Percentiles rank a stretch among this genome's conserved stretches.
Conservation (phyloP, 2,329 filamentous ascomycete genomes). For the Cladobotryum mycophilum region DNA sequence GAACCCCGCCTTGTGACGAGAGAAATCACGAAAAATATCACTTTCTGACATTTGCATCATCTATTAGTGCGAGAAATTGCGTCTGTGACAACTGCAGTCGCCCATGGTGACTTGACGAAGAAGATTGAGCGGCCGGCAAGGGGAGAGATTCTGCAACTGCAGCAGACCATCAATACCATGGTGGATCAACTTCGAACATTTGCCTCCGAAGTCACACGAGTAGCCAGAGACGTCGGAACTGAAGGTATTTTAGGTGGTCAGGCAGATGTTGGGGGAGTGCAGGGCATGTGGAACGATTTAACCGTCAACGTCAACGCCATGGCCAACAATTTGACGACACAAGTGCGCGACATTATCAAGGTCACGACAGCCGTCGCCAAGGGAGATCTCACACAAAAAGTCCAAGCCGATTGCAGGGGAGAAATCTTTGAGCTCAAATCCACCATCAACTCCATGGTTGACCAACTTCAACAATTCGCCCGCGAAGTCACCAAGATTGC, state of each 20-base stretch:
- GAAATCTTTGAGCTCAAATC: slow-evolving; percentile 94
- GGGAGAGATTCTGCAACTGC: slow-evolving; percentile 75
- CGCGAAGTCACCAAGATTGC: slow-evolving; percentile 96
- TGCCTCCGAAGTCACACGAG: slow-evolving; percentile 75
- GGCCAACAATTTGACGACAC: slow-evolving; percentile 80
- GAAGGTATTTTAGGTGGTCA: slow-evolving; percentile 78
- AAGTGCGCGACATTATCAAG: slow-evolving; percentile 91
- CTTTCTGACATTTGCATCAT: slow-evolving; percentile 2
- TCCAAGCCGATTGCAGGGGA: slow-evolving; percentile 85
- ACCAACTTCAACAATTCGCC: slow-evolving; percentile 93
- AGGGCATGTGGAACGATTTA: slow-evolving; percentile 84
- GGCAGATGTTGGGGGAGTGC: slow-evolving; percentile 74
- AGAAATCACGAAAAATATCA: slow-evolving; percentile 12
- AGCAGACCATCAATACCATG: slow-evolving; percentile 87
- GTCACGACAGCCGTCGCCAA: slow-evolving; percentile 66
- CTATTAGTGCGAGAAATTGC: slow-evolving; percentile 71
- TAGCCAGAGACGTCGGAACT: slow-evolving; percentile 77
- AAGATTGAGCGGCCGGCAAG: slow-evolving; percentile 77
- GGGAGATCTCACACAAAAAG: slow-evolving; percentile 93
- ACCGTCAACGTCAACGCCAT: slow-evolving; percentile 84
- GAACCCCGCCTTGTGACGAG: background rate
- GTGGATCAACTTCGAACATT: slow-evolving; percentile 80
- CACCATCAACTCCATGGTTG: slow-evolving; percentile 99
- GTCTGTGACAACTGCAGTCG: slow-evolving; percentile 76
- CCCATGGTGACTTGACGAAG: slow-evolving; percentile 75